Evolutionary conservation across 2,329 filamentous ascomycete species (phyloP).

Genomic region (Colletotrichum sp.): DNA sequence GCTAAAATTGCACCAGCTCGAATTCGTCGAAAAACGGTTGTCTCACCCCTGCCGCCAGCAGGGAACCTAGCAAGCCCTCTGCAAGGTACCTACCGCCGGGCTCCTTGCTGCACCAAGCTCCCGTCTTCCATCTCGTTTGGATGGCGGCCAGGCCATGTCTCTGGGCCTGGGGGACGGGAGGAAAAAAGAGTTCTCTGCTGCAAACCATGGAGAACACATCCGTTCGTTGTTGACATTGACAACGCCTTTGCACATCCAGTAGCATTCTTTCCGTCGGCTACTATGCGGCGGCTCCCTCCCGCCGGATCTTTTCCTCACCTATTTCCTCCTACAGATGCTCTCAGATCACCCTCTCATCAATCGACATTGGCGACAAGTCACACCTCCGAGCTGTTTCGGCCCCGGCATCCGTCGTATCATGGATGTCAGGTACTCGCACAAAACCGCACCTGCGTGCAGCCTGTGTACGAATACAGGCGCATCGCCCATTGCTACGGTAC

Average conservation of each 20-base stretch:
- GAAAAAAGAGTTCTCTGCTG: not conserved
- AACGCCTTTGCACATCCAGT: not conserved
- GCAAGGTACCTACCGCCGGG: slow-evolving; percentile 6
- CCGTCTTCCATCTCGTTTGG: not conserved
- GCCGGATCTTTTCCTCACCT: not conserved
- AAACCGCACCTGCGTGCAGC: not conserved
- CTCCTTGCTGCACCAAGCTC: not conserved
- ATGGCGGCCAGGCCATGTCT: not conserved
- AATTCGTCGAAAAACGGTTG: slow-evolving; percentile 17
- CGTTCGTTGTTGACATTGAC: not conserved
- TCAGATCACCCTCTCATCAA: not conserved
- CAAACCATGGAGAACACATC: not conserved
- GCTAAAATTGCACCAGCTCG: slow-evolving; percentile 7
- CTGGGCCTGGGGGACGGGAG: not conserved
- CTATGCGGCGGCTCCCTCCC: not conserved
- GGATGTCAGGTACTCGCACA: slow-evolving; percentile 3
- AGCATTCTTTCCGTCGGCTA: not conserved
- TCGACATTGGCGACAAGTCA: not conserved
- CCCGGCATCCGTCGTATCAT: slow-evolving; percentile 6
- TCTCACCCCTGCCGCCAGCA: slow-evolving; percentile 14
- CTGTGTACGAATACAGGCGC: not conserved
- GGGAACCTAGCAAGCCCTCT: not conserved
- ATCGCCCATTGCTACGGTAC: not conserved
- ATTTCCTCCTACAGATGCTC: not conserved
- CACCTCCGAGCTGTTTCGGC: not conserved